Evolutionary conservation across 495 filamentous ascomycete genomes (phyloP).

Genomic region (Aspergillus sclerotioniger): DNA sequence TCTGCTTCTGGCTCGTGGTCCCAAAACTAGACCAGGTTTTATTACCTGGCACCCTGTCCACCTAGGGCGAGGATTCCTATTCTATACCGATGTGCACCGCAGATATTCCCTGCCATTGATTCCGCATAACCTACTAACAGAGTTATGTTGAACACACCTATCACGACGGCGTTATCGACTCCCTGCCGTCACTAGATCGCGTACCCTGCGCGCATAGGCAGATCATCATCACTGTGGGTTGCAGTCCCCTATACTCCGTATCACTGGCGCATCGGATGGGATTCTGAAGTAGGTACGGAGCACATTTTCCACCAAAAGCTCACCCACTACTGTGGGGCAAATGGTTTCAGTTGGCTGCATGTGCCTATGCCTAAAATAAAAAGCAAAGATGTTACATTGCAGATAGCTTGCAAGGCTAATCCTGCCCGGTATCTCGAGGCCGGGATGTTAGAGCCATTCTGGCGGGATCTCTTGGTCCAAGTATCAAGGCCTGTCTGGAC

Average conservation of each 20-base stretch:
- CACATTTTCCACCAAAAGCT: background rate
- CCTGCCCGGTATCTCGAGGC: background rate
- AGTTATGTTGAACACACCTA: no score
- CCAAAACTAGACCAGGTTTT: background rate
- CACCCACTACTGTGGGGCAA: background rate
- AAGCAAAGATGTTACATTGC: conserved; percentile 6
- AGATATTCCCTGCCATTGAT: no score
- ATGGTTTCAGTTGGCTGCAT: background rate
- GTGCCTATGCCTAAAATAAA: conserved; percentile 1
- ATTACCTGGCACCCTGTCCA: background rate
- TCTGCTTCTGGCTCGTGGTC: background rate
- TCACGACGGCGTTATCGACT: background rate
- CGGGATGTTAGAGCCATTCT: background rate
- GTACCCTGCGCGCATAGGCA: background rate
- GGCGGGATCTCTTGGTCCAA: background rate
- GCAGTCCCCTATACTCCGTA: background rate
- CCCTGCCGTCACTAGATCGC: background rate
- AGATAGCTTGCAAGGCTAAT: background rate
- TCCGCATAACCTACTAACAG: no score
- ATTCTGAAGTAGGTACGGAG: background rate
- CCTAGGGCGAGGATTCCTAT: no score
- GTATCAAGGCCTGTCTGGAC: background rate
- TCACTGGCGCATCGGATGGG: background rate
- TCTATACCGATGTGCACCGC: no score
- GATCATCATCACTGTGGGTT: background rate